Percentiles rank a stretch among this genome's conserved stretches.
Evolutionary conservation across 106 monocot species (phyloP).

Genomic region (Agapanthus africanus): DNA sequence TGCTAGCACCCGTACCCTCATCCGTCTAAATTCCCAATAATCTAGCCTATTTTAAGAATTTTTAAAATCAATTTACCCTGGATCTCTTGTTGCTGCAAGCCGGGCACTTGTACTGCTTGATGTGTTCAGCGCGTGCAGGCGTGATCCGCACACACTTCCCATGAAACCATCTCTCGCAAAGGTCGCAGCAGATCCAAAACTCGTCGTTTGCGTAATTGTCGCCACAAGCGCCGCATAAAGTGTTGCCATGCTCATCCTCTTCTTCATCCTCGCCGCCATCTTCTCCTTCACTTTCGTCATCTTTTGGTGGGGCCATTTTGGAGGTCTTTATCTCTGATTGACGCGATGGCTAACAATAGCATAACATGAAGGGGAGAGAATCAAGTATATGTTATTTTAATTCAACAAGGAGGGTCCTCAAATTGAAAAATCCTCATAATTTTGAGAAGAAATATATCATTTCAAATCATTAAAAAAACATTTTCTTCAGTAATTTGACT

Average conservation of each 20-base stretch:
- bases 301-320: slow-evolving; percentile 9
- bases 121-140: slow-evolving; percentile 20
- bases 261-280: slow-evolving; percentile 14
- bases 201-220: slow-evolving; percentile 19
- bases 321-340: slow-evolving; percentile 12
- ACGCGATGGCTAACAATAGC: slow-evolving; percentile 11
- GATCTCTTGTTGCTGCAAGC: slow-evolving; percentile 24
- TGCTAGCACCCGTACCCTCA: too few species aligned
- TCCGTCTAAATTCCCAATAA: too few species aligned
- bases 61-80: too few species aligned
- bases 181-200: slow-evolving; percentile 26
- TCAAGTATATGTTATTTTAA: too few species aligned
- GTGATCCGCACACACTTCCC: slow-evolving; percentile 25
- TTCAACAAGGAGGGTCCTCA: too few species aligned
- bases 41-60: too few species aligned
- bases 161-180: slow-evolving; percentile 24
- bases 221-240: slow-evolving; percentile 17
- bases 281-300: slow-evolving; percentile 15
- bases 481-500: too few species aligned
- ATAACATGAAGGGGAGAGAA: too few species aligned
- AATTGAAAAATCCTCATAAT: too few species aligned
- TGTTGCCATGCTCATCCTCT: slow-evolving; percentile 15
- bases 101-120: slow-evolving; percentile 26
- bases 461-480: too few species aligned
- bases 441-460: too few species aligned